These are phyloP conservation scores for Candida succiphila DNA, from an alignment of 805 yeast genomes.

Conservation along the genomic window DNA sequence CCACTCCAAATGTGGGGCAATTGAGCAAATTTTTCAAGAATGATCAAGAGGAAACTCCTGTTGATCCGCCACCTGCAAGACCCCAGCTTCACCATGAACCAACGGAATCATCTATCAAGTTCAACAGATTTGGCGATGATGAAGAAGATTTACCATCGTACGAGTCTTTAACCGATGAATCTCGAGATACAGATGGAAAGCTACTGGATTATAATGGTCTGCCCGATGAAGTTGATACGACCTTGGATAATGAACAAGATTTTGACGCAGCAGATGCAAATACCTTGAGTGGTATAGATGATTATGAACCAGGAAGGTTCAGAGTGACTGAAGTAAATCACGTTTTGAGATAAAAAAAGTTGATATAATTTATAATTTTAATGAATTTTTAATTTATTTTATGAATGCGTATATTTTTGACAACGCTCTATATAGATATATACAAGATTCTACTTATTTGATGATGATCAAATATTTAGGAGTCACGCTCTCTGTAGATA, in stretches of 20 bases:
- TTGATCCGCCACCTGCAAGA: not conserved
- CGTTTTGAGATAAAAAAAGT: no score
- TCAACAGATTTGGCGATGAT: constrained; percentile 5
- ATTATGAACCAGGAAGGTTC: constrained; percentile 2
- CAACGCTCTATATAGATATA: not conserved
- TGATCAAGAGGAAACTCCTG: constrained; percentile 1
- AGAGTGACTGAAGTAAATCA: constrained; percentile 14
- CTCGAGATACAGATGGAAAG: no score
- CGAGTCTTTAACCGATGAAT: constrained; percentile 14
- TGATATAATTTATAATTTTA: no score
- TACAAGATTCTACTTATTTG: no score
- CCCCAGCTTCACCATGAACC: constrained; percentile 10
- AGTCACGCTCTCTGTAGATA: constrained; percentile 26
- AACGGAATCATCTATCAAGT: constrained; percentile 15
- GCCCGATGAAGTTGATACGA: no score
- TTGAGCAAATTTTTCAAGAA: constrained; percentile 7
- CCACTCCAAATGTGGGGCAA: constrained; percentile 4
- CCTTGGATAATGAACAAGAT: no score
- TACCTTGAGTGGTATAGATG: no score
- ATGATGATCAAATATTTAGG: no score
- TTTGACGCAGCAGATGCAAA: no score
- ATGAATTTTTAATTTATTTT: no score
- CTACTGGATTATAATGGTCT: no score
- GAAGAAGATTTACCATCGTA: constrained; percentile 14
- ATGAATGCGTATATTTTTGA: not conserved